Evolutionary conservation across 2,329 filamentous ascomycete species (phyloP), one percentile per base, ranked within the genome.

Genomic region (Apiospora hydei): DNA sequence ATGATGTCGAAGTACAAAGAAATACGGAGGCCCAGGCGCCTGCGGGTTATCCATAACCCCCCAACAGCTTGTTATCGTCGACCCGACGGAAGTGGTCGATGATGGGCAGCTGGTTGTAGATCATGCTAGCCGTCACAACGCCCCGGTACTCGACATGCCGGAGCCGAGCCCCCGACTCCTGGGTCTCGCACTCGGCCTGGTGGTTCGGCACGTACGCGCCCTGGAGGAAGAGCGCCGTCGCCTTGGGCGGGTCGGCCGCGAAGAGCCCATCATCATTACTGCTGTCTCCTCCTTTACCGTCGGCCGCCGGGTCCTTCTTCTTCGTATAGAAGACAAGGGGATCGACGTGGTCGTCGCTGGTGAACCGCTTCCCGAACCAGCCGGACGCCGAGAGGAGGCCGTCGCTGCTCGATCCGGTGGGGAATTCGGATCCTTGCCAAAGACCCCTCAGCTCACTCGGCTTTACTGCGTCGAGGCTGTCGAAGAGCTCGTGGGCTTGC

Each of bases 51-150:
- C 78, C 78, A 80, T 79, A 3, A 77, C 76, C 2, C 2, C 78
- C 80, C 3, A 77, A 53, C 0, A 81, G 73, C 24, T 76, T 74
- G 14, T 77, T 72, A 2, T 79, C 77, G 7, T 75, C 72, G 14
- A 81, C 78, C 30, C 74, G 74, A 0, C 78, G 77, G 71, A 81
- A 81, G 14, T 74, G 72, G n/a, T 80, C 78, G 26, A 80, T 79
- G 69, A 80, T 79, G 4, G 79, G 78, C 3, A 74, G 69, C 4
- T 76, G 75, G 66, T 81, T 77, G 69, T 80, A 81, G 4, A 80
- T 74, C 76, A 80, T 78, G 14, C 78, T 76, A 1, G 79, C 73
- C 5, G 79, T 77, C 11, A 79, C 73, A 3, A 78, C 70, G 14
- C 72, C 77, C 8, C 77, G 71, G 44, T 73, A 76, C 57, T 75